Percentiles rank a stretch among this genome's conserved stretches.
These are phyloP conservation scores for Agrocybe pediades DNA, from an alignment of 768 basidiomycete species.

Conservation along the genomic window DNA sequence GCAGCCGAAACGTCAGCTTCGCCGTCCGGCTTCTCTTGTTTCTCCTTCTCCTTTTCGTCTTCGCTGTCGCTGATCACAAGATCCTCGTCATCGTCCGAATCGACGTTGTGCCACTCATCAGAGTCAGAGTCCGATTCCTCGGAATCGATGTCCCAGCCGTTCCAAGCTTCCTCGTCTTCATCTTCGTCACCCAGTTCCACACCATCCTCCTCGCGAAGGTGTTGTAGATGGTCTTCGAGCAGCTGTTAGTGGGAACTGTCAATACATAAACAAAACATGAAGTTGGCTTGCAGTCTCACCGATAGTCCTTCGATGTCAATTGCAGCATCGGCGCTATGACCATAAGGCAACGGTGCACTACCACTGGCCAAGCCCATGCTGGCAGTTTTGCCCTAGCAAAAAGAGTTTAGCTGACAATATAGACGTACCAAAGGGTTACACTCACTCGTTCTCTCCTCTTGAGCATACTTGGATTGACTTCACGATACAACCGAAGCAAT, in stretches of 20 bases:
- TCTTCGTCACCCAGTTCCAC: constrained; percentile 42
- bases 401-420: constrained; percentile 2
- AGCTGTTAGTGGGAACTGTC: constrained; percentile 47
- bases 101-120: constrained; percentile 84
- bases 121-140: constrained; percentile 59
- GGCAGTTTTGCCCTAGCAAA: constrained; percentile 84
- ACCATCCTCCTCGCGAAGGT: constrained; percentile 67
- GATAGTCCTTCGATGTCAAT: constrained; percentile 89
- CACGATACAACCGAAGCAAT: constrained; percentile 88
- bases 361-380: constrained; percentile 72
- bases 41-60: constrained; percentile 54
- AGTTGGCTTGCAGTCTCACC: constrained; percentile 43
- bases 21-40: constrained; percentile 30
- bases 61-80: constrained; percentile 88
- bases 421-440: constrained; percentile 4
- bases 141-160: constrained; percentile 87
- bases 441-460: constrained; percentile 84
- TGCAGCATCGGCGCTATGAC: constrained; percentile 72
- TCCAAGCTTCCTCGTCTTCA: constrained; percentile 74
- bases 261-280: background rate
- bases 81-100: constrained; percentile 66
- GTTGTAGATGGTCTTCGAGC: constrained; percentile 82
- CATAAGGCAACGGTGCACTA: constrained; percentile 75
- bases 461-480: constrained; percentile 92
- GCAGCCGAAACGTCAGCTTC: constrained; percentile 16